Conservation (phyloP, 805 yeast species). For the Candida easanensis region DNA sequence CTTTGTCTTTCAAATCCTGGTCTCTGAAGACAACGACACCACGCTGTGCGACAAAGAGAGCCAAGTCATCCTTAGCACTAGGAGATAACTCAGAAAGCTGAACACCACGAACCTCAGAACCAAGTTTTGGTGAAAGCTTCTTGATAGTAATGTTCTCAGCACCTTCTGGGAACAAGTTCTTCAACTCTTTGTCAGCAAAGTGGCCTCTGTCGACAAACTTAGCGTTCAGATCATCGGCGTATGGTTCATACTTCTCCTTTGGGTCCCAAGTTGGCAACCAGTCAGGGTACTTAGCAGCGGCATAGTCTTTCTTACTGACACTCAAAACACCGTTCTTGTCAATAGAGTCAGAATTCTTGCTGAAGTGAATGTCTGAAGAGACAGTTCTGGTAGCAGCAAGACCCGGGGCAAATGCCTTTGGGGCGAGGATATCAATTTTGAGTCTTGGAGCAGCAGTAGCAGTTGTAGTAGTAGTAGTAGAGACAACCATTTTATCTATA, state of each 20-base stretch:
- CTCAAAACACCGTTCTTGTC: conserved; percentile 44
- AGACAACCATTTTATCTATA: not conserved
- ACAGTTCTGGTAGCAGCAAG: conserved; percentile 16
- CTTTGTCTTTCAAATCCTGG: conserved; percentile 59
- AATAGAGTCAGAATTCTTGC: conserved; percentile 45
- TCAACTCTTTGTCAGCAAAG: conserved; percentile 53
- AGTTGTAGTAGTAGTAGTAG: not conserved
- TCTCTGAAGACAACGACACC: conserved; percentile 67
- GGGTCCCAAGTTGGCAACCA: conserved; percentile 71
- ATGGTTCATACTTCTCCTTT: conserved; percentile 47
- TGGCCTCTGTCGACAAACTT: conserved; percentile 50
- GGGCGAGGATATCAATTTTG: not conserved
- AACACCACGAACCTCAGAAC: conserved; percentile 58
- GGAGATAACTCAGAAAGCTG: conserved; percentile 54
- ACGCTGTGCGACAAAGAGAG: conserved; percentile 62
- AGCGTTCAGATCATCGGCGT: conserved; percentile 48
- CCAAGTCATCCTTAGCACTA: conserved; percentile 65
- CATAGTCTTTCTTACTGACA: conserved; percentile 40
- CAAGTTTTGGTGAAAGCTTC: conserved; percentile 67
- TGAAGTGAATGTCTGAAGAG: conserved; percentile 40
- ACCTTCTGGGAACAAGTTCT: conserved; percentile 45
- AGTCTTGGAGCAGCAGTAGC: not conserved
- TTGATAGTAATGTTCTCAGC: conserved; percentile 16
- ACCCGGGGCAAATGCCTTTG: not conserved
- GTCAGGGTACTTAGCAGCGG: conserved; percentile 42